Conservation (phyloP, 108 stramenopile species). For the Aurantiochytrium sp. region DNA sequence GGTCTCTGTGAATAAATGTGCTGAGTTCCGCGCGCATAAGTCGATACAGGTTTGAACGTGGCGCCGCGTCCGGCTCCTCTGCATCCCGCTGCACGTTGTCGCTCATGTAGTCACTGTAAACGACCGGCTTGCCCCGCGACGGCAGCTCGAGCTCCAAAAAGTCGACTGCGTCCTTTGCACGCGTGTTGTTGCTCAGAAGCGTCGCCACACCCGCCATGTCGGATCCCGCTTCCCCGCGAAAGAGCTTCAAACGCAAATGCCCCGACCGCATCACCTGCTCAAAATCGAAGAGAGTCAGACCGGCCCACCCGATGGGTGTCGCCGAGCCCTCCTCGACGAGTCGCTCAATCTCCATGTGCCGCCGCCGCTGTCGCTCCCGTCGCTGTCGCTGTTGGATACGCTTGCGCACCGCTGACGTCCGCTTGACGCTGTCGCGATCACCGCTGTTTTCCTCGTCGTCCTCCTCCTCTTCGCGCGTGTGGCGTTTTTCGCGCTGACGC, state of each 20-base stretch:
- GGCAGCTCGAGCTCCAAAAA: background rate
- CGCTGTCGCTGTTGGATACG: background rate
- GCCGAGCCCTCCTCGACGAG: background rate
- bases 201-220: background rate
- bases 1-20: background rate
- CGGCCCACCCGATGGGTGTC: constrained; percentile 9
- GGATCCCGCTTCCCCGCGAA: background rate
- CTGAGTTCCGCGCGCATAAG: background rate
- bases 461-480: background rate
- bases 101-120: background rate
- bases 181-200: background rate
- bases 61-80: background rate
- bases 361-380: too few species aligned
- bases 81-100: background rate
- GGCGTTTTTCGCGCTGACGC: background rate
- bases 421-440: background rate
- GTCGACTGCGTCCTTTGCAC: background rate
- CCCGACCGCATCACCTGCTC: background rate
- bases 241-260: background rate
- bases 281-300: background rate
- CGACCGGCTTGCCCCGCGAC: background rate
- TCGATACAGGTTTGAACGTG: too few species aligned
- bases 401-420: background rate
- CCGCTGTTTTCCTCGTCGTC: too few species aligned
- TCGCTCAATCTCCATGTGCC: background rate